Base-by-base conservation (phyloP, 1,284 basidiomycete species). In the Rhodotorula sp. region DNA sequence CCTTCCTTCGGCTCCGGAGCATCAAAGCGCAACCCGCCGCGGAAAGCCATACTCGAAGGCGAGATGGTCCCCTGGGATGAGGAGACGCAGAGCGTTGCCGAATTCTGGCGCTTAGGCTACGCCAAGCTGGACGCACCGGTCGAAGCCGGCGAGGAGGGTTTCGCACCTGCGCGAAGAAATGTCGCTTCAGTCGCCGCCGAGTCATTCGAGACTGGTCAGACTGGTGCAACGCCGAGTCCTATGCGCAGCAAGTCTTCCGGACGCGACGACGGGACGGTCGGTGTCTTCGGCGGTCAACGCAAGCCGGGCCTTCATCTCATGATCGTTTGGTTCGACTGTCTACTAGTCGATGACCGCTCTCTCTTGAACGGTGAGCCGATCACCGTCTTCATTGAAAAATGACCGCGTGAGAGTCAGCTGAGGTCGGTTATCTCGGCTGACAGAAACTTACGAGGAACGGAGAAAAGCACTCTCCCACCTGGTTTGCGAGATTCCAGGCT, bases 11-110 rank as follows among this genome's bases (percentile, higher is more conserved):
- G 5, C 23, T 43, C 10, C 10, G 39, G 39, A 43, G 39, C 54
- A 5, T 1, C 51, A 3, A 29, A 47, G 23, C 48, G 3, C 18
- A 16, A 49, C 15, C 34, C 49, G 23, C 56, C 72, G 39, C 34
- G 62, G 18, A 66, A 59, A n/a, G 54, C 90, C 47, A 87, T 95
- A 26, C 81, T 95, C 0, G 93, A 96, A 79, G 91, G 91, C 1
- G 93, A 96, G 81, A 91, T 95, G 87, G 88, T 94, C 7, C 88
- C 91, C 0, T 94, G 86, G 80, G 87, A 89, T 61, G 89, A 88
- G 39, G 81, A 18, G 71, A 79, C 66, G 78, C 74, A 74, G 3
- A 70, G 79, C 10, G 82, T 84, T 60, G 84, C 83, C 69, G 84
- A 84, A 77, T 85, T 85, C 71, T 84, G 83, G 78, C 74, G 75